A percentile compares a stretch with the other conserved stretches of the same genome.
These are phyloP conservation scores for Monilinia vaccinii-corymbosi DNA, from an alignment of 2,329 filamentous ascomycete genomes.

Conservation along the genomic window DNA sequence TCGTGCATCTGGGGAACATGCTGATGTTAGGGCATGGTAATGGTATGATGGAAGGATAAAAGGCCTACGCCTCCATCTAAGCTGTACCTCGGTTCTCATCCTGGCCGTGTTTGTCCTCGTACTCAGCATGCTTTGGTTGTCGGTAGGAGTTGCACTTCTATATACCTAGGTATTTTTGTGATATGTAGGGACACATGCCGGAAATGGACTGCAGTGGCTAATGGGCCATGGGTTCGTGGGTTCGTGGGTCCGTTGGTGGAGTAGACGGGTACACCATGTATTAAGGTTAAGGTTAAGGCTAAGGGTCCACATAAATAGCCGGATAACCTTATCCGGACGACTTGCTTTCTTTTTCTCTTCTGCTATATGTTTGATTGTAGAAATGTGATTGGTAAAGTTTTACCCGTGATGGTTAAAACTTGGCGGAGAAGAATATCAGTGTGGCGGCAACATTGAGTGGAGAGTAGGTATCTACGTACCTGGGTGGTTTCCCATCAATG, in stretches of 20 bases:
- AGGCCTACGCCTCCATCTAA: too few species aligned
- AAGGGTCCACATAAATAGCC: neutral
- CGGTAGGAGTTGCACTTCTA: neutral
- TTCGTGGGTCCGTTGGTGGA: neutral
- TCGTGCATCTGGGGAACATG: neutral
- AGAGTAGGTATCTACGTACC: neutral
- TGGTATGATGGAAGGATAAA: neutral
- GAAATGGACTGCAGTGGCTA: neutral
- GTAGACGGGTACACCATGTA: too few species aligned
- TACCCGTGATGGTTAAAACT: too few species aligned
- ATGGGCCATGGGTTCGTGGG: neutral
- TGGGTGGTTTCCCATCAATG: neutral
- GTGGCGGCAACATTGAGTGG: neutral
- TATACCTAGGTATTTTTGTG: neutral
- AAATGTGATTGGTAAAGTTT: neutral
- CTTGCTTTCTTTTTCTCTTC: neutral
- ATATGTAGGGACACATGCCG: neutral
- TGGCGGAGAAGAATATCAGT: neutral
- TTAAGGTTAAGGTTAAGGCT: neutral
- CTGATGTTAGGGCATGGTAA: neutral
- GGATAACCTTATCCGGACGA: constrained; percentile 3
- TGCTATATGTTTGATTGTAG: neutral
- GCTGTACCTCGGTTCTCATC: neutral
- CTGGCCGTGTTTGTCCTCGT: neutral
- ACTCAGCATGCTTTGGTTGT: neutral